These are phyloP conservation scores for Aspergillus tamarii DNA, from an alignment of 2,329 filamentous ascomycete species.

Conservation along the genomic window DNA sequence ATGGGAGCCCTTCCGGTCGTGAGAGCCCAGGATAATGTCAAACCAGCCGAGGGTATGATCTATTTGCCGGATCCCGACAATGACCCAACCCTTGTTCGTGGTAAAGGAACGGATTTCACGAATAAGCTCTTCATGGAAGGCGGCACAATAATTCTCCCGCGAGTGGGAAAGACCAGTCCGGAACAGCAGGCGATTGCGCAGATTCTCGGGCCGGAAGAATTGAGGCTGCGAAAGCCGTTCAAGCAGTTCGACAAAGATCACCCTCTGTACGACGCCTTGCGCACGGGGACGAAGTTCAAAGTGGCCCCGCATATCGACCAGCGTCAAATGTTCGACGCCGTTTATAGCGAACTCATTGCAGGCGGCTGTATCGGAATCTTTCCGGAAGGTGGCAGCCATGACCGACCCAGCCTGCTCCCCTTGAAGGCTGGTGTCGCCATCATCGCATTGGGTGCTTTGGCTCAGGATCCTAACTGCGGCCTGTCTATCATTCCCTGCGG, in stretches of 20 bases:
- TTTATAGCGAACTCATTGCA: constrained; percentile 78
- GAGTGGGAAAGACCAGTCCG: constrained; percentile 71
- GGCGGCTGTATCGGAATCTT: constrained; percentile 96
- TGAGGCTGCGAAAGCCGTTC: constrained; percentile 85
- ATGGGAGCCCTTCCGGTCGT: constrained; percentile 93
- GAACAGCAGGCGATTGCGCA: constrained; percentile 83
- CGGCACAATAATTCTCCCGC: constrained; percentile 84
- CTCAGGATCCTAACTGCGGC: constrained; percentile 80
- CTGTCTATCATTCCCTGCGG: constrained; percentile 94
- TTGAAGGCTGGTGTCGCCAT: constrained; percentile 96
- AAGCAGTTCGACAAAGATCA: constrained; percentile 62
- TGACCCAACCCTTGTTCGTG: constrained; percentile 78
- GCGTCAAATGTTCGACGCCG: constrained; percentile 88
- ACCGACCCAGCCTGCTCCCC: constrained; percentile 86
- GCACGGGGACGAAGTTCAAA: constrained; percentile 80
- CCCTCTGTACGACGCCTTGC: constrained; percentile 66
- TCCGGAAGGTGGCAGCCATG: constrained; percentile 94
- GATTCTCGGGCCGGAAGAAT: constrained; percentile 77
- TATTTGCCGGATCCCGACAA: constrained; percentile 87
- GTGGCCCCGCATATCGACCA: constrained; percentile 92
- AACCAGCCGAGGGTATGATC: constrained; percentile 74
- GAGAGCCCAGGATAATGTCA: constrained; percentile 85
- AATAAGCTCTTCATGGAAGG: constrained; percentile 70
- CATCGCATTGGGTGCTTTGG: constrained; percentile 91
- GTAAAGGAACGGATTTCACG: constrained; percentile 82